These are phyloP conservation scores for Sphaerostilbella broomeana DNA, from an alignment of 2,329 filamentous ascomycete species.

Conservation along the genomic window DNA sequence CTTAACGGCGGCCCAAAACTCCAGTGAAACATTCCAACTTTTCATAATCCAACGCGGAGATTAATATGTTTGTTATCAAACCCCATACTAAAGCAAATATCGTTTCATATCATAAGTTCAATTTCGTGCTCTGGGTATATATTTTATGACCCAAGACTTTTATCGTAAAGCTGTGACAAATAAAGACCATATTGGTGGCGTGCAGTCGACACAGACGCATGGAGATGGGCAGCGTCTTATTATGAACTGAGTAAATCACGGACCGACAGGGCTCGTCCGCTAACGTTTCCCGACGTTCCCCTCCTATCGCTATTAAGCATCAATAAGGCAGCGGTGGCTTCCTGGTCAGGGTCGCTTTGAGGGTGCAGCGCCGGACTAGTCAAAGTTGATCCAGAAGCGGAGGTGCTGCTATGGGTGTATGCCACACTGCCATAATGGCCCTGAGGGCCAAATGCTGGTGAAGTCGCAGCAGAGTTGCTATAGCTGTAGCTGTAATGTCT, in stretches of 20 bases:
- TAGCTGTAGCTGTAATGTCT: constrained; percentile 46
- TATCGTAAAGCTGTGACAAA: too few relatives aligned
- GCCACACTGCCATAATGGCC: constrained; percentile 19
- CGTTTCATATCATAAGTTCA: too few relatives aligned
- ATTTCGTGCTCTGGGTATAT: too few relatives aligned
- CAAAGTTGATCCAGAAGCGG: constrained; percentile 44
- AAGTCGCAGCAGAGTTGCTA: constrained; percentile 43
- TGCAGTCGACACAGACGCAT: too few relatives aligned
- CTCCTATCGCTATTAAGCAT: constrained; percentile 81
- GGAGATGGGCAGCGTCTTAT: too few relatives aligned
- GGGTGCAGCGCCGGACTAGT: constrained; percentile 54
- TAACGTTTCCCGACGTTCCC: constrained; percentile 27
- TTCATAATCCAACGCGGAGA: too few relatives aligned
- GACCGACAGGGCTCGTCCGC: constrained; percentile 46
- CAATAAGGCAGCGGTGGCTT: constrained; percentile 77
- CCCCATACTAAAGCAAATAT: too few relatives aligned
- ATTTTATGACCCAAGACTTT: too few relatives aligned
- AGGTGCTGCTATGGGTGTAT: constrained; percentile 36
- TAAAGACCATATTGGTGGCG: too few relatives aligned
- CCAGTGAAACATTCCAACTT: constrained; percentile 1
- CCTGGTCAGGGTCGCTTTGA: constrained; percentile 58
- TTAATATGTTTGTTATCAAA: too few relatives aligned
- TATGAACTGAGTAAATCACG: constrained; percentile 47
- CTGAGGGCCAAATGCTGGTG: constrained; percentile 52
- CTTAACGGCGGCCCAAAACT: background rate